A percentile compares a stretch with the other conserved stretches of the same genome.
Evolutionary conservation across 768 basidiomycete genomes (phyloP).

Genomic region (Lactarius sanguifluus): DNA sequence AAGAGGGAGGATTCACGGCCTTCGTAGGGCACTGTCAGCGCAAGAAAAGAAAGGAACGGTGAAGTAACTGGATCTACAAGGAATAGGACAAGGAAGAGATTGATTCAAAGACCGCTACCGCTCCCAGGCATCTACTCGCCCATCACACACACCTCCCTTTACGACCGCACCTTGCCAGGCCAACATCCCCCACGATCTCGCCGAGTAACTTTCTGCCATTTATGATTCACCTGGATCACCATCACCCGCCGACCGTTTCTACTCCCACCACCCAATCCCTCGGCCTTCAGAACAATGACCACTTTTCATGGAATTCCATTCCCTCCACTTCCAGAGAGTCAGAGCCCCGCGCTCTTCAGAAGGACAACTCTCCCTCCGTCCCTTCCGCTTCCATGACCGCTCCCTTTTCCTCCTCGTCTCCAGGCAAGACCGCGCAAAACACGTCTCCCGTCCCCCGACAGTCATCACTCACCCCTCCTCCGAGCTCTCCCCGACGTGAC

Average conservation of each 20-base stretch:
- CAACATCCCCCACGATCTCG: background rate
- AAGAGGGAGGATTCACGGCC: background rate
- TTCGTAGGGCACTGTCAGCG: background rate
- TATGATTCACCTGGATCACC: constrained; percentile 41
- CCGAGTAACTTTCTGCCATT: constrained; percentile 17
- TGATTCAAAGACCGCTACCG: constrained; percentile 13
- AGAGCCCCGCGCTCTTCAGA: constrained; percentile 24
- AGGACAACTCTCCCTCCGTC: constrained; percentile 18
- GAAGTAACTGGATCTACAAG: background rate
- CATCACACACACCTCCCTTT: background rate
- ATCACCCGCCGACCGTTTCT: constrained; percentile 34
- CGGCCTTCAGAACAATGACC: constrained; percentile 26
- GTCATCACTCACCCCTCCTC: constrained; percentile 24
- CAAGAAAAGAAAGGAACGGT: background rate
- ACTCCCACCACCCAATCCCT: constrained; percentile 30
- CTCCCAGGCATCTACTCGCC: background rate
- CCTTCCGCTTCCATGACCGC: constrained; percentile 13
- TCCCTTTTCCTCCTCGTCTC: constrained; percentile 13
- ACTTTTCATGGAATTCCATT: constrained; percentile 27
- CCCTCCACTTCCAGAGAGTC: constrained; percentile 18
- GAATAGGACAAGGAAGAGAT: background rate
- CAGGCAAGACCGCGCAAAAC: constrained; percentile 16
- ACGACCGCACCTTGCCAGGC: constrained; percentile 1
- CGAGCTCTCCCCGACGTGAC: constrained; percentile 25
- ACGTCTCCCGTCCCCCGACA: constrained; percentile 22